Evolutionary conservation across 345 rosid genomes (phyloP), one percentile per base, ranked within the genome.

Genomic region (Zanthoxylum bungeanum): DNA sequence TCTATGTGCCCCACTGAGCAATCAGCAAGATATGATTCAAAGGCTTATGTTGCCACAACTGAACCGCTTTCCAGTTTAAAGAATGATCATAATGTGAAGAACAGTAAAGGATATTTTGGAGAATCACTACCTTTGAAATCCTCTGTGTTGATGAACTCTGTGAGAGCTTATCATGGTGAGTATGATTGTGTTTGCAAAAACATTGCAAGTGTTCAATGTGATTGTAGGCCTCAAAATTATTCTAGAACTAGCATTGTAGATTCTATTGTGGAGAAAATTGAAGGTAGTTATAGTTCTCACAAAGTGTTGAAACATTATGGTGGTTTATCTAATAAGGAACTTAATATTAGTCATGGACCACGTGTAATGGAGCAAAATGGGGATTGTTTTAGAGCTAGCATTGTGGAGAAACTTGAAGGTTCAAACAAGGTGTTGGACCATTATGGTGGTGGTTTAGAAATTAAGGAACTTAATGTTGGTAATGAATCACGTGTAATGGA

Each of bases 191-290:
- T 17, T 19, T 6, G 24, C 17, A 19, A 9, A 7, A 49, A 17
- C 17, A 7, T 49, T 49, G 52, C 24, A 0, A 49, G 3, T 49
- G 19, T 14, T 19, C 52, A 19, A 6, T 21, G 17, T 49, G 7
- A 57, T 0, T 57, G 16, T 30, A 57, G 36, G 36, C 34, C 7
- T 12, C 61, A 28, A 51, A 66, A 11, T 40, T n/a, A 42, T 25
- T 22, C 11, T 27, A 75, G 60, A 39, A 33, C 34, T 58, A 75
- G 81, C 27, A 17, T 65, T 60, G 60, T 68, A 24, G 75, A 76
- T 31, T 62, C 71, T 10, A 37, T 57, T 57, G 36, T 57, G 34
- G 22, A 27, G 36, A 57, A 57, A 57, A 58, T 60, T 37, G 66
- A 71, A 3, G 60, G 46, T 7, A 52, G 17, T 67, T 64, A 9